Conservation (phyloP, 164 flowering plant genomes). For the Annona cherimola region DNA sequence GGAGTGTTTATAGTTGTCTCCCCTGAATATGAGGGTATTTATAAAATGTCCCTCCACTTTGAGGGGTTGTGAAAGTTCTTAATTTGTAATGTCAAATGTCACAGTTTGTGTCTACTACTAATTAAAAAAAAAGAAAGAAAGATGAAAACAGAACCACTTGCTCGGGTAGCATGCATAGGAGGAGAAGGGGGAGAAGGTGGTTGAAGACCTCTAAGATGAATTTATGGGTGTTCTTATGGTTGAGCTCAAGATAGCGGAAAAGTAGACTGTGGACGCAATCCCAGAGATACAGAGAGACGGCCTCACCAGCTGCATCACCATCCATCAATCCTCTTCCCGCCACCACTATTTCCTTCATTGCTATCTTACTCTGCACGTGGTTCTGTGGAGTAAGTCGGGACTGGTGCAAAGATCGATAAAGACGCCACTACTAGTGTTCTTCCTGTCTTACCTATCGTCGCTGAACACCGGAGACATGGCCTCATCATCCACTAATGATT, state of each 20-base stretch:
- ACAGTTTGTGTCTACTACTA: too few relatives aligned
- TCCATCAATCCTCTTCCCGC: conserved; percentile 23
- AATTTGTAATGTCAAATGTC: too few relatives aligned
- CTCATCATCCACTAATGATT: conserved; percentile 38
- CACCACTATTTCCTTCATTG: conserved; percentile 96
- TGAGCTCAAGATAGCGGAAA: conserved; percentile 50
- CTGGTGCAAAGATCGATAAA: conserved; percentile 26
- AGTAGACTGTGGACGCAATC: conserved; percentile 64
- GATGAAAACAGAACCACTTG: too few relatives aligned
- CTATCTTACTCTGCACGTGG: conserved; percentile 66
- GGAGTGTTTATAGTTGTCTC: too few relatives aligned
- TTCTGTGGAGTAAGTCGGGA: conserved; percentile 42
- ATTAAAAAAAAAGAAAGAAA: too few relatives aligned
- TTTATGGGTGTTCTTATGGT: conserved; percentile 59
- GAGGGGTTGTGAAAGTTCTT: too few relatives aligned
- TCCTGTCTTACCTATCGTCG: not conserved
- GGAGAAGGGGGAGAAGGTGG: conserved; percentile 38
- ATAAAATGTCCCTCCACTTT: too few relatives aligned
- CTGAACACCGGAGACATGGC: conserved; percentile 19
- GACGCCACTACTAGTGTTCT: too few relatives aligned
- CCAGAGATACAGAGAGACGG: conserved; percentile 23
- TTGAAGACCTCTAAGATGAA: conserved; percentile 60
- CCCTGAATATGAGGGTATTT: too few relatives aligned
- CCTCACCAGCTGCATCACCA: conserved; percentile 7
- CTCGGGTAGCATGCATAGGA: not conserved